Evolutionary conservation across 1,284 basidiomycete species (phyloP), one percentile per base, ranked within the genome.

Genomic region (Phellinidium pouzarii): DNA sequence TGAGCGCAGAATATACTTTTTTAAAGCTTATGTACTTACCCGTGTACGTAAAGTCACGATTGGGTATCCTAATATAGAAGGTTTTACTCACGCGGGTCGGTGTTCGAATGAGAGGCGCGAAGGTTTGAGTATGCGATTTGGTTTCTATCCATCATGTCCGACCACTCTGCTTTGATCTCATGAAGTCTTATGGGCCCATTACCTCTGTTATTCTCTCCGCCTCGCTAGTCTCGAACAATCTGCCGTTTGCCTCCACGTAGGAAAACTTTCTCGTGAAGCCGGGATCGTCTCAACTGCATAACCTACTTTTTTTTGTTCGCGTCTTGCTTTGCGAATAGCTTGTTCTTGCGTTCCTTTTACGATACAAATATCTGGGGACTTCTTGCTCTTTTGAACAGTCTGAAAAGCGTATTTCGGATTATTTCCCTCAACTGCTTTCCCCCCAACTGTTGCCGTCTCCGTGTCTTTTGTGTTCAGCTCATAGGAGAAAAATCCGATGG

Each of bases 111-210:
- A 40, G 48, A 26, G 48, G 26, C n/a, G n/a, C 27, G 22, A 22
- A 49, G 37, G 36, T 34, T 34, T 19, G 20, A 22, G 27, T 31
- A 22, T 47, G 19, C 25, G 40, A 19, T 26, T 31, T 46, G 22
- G 49, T 38, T 27, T 44, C 43, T 41, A 29, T 44, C 44, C 42
- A 26, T 44, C 44, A 50, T 50, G 48, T 27, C 12, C 40, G 5
- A 14, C 19, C 34, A 5, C 38, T 27, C n/a, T 29, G 40, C 38
- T 42, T 42, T 25, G 26, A 14, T 42, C 25, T 19, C 11, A 50
- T 50, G 48, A 50, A 29, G 27, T 27, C 42, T 8, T n/a, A 3
- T 12, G 38, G n/a, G n/a, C n/a, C n/a, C 27, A 19, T 5, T 6
- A 20, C 25, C 31, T 17, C 20, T 7, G 37, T 17, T 40, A 40